Percentiles rank a stretch among this genome's conserved stretches.
Conservation (phyloP, 139 green algal genomes). For the Tetratostichococcus sp. region DNA sequence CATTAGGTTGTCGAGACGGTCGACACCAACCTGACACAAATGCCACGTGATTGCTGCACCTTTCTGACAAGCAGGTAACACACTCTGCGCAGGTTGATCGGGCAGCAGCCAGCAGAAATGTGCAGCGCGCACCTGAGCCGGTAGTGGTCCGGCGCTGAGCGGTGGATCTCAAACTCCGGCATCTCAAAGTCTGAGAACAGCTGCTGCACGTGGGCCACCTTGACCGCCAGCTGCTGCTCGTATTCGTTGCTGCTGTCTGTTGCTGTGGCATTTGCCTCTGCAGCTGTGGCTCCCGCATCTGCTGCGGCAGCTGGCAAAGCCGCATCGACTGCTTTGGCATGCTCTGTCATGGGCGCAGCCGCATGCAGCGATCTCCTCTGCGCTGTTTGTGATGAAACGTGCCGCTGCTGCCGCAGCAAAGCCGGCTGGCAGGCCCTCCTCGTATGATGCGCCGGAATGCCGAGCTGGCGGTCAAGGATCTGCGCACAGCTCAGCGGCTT, state of each 20-base stretch:
- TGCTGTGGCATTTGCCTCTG: neutral
- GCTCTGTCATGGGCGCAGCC: neutral
- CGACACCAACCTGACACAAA: slow-evolving; percentile 31
- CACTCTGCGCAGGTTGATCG: slow-evolving; percentile 17
- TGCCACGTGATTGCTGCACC: neutral
- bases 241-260: slow-evolving; percentile 22
- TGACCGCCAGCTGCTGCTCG: slow-evolving; percentile 51
- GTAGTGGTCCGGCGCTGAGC: slow-evolving; percentile 50
- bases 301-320: neutral
- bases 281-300: neutral
- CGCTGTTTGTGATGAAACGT: neutral
- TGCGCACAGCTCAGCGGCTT: neutral
- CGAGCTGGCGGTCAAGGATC: neutral
- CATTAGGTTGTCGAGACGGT: neutral
- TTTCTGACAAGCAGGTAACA: neutral
- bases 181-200: slow-evolving; percentile 49
- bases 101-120: slow-evolving; percentile 19
- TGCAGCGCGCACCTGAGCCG: slow-evolving; percentile 47
- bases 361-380: neutral
- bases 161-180: slow-evolving; percentile 49
- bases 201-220: slow-evolving; percentile 31
- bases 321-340: neutral
- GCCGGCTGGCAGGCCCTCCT: too few relatives aligned
- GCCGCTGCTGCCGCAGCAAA: neutral
- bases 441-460: neutral